Conservation (phyloP, 129 eudicot species). For the Flaveria robusta region DNA sequence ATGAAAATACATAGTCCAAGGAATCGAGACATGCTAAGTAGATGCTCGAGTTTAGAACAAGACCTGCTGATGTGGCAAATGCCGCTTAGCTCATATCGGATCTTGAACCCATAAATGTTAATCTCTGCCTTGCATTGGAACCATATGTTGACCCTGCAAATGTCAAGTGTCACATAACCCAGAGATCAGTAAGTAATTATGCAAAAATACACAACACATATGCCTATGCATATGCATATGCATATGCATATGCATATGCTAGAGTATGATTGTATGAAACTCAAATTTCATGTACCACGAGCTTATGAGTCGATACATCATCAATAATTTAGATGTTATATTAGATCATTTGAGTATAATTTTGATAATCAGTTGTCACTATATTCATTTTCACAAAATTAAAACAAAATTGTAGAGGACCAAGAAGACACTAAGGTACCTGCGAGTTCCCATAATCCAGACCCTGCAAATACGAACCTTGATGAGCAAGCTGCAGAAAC, state of each 20-base stretch:
- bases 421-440: slow-evolving; percentile 29
- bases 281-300: background rate
- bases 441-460: slow-evolving; percentile 59
- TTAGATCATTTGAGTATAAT: background rate
- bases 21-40: slow-evolving; percentile 16
- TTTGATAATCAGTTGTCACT: background rate
- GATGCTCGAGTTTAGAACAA: slow-evolving; percentile 25
- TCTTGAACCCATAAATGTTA: slow-evolving; percentile 23
- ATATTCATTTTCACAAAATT: background rate
- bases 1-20: slow-evolving; percentile 24
- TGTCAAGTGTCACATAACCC: slow-evolving; percentile 21
- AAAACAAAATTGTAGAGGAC: background rate
- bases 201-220: background rate
- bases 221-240: too few relatives aligned
- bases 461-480: slow-evolving; percentile 58
- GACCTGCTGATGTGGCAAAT: slow-evolving; percentile 14
- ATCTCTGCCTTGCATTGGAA: slow-evolving; percentile 61
- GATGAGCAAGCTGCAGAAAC: slow-evolving; percentile 51
- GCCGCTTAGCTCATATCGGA: background rate
- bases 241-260: too few relatives aligned
- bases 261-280: background rate
- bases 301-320: background rate
- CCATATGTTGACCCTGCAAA: slow-evolving; percentile 62
- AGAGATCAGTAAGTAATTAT: background rate
- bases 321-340: too few relatives aligned